A percentile compares a stretch with the other conserved stretches of the same genome.
These are phyloP conservation scores for Trichoderma sp. DNA, from an alignment of 2,329 filamentous ascomycete species.

Conservation along the genomic window DNA sequence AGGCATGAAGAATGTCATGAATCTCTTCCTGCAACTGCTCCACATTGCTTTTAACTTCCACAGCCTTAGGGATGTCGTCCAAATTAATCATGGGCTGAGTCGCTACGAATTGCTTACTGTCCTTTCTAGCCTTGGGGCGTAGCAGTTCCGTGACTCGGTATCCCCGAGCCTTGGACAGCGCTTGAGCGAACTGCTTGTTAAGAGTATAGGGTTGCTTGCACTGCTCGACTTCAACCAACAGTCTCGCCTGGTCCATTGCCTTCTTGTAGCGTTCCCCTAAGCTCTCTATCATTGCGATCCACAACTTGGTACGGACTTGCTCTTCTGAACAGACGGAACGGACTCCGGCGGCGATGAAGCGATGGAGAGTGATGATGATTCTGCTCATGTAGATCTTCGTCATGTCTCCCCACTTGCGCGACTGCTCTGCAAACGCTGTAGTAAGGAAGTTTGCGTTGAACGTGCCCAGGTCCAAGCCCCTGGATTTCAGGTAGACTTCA, in stretches of 20 bases:
- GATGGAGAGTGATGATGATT: not conserved
- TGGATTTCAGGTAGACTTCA: not conserved
- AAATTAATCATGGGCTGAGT: not conserved
- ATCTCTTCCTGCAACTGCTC: not conserved
- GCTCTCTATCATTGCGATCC: not conserved
- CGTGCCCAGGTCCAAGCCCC: not conserved
- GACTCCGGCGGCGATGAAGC: not conserved
- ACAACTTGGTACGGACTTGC: not conserved
- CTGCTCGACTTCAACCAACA: not conserved
- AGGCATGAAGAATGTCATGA: not conserved
- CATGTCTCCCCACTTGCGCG: not conserved
- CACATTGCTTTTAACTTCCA: not conserved
- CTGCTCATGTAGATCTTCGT: not conserved
- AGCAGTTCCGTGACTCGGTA: not conserved
- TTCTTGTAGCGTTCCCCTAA: not conserved
- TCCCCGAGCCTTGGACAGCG: not conserved
- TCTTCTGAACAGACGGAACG: not conserved
- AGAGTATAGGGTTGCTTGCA: not conserved
- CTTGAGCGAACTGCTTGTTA: not conserved
- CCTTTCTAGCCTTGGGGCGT: not conserved
- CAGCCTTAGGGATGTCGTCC: not conserved
- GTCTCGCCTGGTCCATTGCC: not conserved
- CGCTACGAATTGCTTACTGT: not conserved
- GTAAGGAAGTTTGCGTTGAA: not conserved
- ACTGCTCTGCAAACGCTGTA: not conserved